Conservation (phyloP, 306 rosid genomes). For the Dalbergia cultrata region DNA sequence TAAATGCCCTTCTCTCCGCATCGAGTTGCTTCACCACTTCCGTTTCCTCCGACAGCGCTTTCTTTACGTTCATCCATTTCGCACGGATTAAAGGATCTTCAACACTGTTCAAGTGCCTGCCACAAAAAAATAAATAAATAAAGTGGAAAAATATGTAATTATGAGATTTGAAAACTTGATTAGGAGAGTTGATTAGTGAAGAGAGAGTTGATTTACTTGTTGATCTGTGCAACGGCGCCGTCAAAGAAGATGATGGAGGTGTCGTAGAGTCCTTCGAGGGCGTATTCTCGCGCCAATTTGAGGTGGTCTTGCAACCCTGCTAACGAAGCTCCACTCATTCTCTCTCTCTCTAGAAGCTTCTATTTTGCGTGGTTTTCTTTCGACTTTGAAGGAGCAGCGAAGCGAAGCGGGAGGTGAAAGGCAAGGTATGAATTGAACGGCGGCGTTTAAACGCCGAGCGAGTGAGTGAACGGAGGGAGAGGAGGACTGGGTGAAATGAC, state of each 20-base stretch:
- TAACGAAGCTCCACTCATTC: constrained; percentile 73
- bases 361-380: background rate
- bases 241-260: constrained; percentile 95
- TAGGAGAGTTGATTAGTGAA: background rate
- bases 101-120: constrained; percentile 69
- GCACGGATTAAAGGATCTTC: constrained; percentile 86
- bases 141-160: background rate
- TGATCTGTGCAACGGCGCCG: constrained; percentile 97
- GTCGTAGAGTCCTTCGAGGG: constrained; percentile 92
- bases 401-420: background rate
- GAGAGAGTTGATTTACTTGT: constrained; percentile 64
- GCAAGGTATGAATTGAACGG: constrained; percentile 31
- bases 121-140: background rate
- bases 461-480: background rate
- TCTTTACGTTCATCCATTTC: constrained; percentile 96
- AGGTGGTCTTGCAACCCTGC: constrained; percentile 91
- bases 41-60: constrained; percentile 82
- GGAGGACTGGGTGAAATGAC: constrained; percentile 32
- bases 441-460: constrained; percentile 51
- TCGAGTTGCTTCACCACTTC: constrained; percentile 90
- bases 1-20: constrained; percentile 74
- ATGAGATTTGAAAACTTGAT: background rate
- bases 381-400: constrained; percentile 26
- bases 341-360: constrained; percentile 20
- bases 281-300: constrained; percentile 93